Evolutionary conservation across 2,329 filamentous ascomycete genomes (phyloP), one percentile per base, ranked within the genome.

Genomic region (Diaporthe sp.): DNA sequence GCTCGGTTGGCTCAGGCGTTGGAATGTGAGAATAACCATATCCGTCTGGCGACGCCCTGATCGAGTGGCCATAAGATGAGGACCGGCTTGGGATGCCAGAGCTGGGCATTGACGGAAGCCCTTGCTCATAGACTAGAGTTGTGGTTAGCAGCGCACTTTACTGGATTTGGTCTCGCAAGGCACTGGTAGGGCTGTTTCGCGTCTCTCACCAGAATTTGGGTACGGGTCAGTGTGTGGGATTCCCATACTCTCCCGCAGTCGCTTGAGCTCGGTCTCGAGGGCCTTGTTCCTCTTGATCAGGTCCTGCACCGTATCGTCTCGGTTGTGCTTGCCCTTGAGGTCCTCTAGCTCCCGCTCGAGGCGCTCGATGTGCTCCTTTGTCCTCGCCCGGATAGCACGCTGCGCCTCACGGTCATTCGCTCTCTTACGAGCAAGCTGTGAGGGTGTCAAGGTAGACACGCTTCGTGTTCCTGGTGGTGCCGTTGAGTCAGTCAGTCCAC

Each of bases 371-470:
- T 95, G 94, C 81, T 94, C 91, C 86, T 95, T 96, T 53, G 95
- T 98, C 79, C 95, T 90, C 83, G 95, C 94, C 68, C 95, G 89
- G 78, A 98, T 98, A 57, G 94, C 94, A 68, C 95, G 91, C 85
- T 98, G 95, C 57, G 95, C 95, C 84, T 98, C 95, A 77, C 95
- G 91, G 83, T 98, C 95, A 86, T 98, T 98, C 81, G 95, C 94
- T 78, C 96, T 90, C 87, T 98, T 98, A 84, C 95, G 94, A 42
- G 94, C 94, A 75, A 98, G 90, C 85, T 98, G 96, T 77, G 96
- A 94, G 8, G 95, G 94, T 15, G 95, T 97, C 82, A 98, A 89
- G 81, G 94, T 96, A 78, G 95, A 95, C 74, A 98, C 95, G 78
- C 94, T 95, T 79, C 95, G 91, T 75, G 93, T 90, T 65, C 89